phyloP scores from a whole-genome alignment of 495 filamentous ascomycete species.

The Bombardia bombarda region DNA sequence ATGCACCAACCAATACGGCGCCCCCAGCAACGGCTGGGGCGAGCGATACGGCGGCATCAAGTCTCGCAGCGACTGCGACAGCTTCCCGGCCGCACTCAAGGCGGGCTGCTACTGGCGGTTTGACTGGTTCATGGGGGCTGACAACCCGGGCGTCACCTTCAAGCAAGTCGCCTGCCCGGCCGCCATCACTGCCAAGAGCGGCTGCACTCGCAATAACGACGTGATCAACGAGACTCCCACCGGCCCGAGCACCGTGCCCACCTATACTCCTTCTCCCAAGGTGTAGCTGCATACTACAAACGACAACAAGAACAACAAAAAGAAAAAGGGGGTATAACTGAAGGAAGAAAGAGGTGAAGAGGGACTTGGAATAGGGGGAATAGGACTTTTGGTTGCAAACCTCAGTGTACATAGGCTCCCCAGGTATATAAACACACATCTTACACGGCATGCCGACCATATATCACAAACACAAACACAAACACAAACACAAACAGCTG shows the following conservation, averaged over 20 bases:
- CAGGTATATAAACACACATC: too few relatives aligned
- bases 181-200: slow-evolving; percentile 46
- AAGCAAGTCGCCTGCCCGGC: slow-evolving; percentile 52
- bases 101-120: slow-evolving; percentile 62
- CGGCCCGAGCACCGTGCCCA: slow-evolving; percentile 13
- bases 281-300: too few relatives aligned
- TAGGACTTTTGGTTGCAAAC: too few relatives aligned
- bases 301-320: too few relatives aligned
- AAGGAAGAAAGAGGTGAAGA: too few relatives aligned
- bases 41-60: slow-evolving; percentile 54
- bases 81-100: slow-evolving; percentile 49
- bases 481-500: too few relatives aligned
- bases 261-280: slow-evolving; percentile 9
- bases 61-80: slow-evolving; percentile 42
- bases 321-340: too few relatives aligned
- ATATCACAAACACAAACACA: too few relatives aligned
- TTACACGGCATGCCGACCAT: too few relatives aligned
- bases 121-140: slow-evolving; percentile 55
- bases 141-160: slow-evolving; percentile 54
- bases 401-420: too few relatives aligned
- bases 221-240: slow-evolving; percentile 29
- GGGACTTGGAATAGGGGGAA: too few relatives aligned
- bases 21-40: slow-evolving; percentile 51
- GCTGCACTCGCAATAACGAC: slow-evolving; percentile 24
- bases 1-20: slow-evolving; percentile 54